These are phyloP conservation scores for Fusarium sp. DNA, from an alignment of 2,329 filamentous ascomycete species.

Conservation along the genomic window DNA sequence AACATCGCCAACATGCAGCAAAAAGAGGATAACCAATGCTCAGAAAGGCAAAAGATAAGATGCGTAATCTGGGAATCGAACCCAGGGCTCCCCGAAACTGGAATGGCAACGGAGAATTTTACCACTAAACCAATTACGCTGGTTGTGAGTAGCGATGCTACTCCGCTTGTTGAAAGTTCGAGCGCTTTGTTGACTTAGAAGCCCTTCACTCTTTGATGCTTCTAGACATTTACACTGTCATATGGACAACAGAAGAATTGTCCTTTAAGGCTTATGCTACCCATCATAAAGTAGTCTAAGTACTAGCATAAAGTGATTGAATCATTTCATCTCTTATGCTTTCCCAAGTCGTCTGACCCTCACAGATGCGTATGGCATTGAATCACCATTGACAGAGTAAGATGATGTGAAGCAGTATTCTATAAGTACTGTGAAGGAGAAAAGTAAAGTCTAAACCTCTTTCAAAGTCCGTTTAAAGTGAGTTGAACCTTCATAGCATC, in stretches of 20 bases:
- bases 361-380: too few relatives aligned
- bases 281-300: too few relatives aligned
- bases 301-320: too few relatives aligned
- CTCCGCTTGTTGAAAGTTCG: background rate
- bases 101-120: conserved; percentile 34
- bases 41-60: background rate
- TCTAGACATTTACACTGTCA: too few relatives aligned
- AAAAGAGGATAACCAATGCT: background rate
- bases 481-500: conserved; percentile 54
- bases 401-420: background rate
- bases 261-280: too few relatives aligned
- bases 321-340: too few relatives aligned
- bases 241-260: too few relatives aligned
- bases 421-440: background rate
- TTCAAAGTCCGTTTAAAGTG: conserved; percentile 53
- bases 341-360: too few relatives aligned
- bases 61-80: conserved; percentile 34
- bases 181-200: background rate
- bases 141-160: background rate
- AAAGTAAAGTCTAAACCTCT: background rate
- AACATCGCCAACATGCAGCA: background rate
- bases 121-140: conserved; percentile 36
- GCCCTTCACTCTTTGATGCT: too few relatives aligned
- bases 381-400: background rate
- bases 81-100: conserved; percentile 22